Conservation (phyloP, 2,329 filamentous ascomycete genomes). For the Neodidymelliopsis sp. region DNA sequence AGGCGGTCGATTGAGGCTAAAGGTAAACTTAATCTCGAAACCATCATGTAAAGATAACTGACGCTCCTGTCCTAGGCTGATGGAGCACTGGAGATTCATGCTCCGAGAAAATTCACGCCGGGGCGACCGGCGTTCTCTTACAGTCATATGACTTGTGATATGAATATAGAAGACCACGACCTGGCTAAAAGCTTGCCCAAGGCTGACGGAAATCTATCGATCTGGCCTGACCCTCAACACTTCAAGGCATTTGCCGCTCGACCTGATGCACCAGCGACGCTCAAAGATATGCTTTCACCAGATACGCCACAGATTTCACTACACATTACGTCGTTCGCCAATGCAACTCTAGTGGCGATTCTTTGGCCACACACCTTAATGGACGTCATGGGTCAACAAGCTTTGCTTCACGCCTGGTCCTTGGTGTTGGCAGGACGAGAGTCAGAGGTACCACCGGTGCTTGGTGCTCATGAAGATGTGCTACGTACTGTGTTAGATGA, state of each 20-base stretch:
- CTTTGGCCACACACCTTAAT: slow-evolving; percentile 58
- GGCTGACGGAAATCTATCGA: slow-evolving; percentile 3
- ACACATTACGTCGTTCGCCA: slow-evolving; percentile 58
- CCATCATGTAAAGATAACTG: too few relatives aligned
- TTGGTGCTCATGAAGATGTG: slow-evolving; percentile 46
- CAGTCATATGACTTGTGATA: slow-evolving; percentile 45
- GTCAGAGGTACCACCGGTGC: slow-evolving; percentile 46
- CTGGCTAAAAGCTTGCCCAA: slow-evolving; percentile 51
- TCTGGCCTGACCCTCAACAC: slow-evolving; percentile 6
- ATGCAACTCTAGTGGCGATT: slow-evolving; percentile 60
- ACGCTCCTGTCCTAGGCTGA: too few relatives aligned
- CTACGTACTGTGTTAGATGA: slow-evolving; percentile 27
- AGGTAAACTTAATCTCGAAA: slow-evolving; percentile 45
- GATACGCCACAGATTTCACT: slow-evolving; percentile 58
- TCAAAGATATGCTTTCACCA: slow-evolving; percentile 21
- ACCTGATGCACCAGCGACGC: slow-evolving; percentile 17
- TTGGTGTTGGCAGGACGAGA: slow-evolving; percentile 55
- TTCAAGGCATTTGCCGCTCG: slow-evolving; percentile 18
- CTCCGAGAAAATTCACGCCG: slow-evolving; percentile 46
- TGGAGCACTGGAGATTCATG: slow-evolving; percentile 49
- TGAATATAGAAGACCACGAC: slow-evolving; percentile 54
- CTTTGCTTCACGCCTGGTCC: slow-evolving; percentile 57
- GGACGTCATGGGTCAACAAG: slow-evolving; percentile 56
- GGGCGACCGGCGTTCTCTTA: slow-evolving; percentile 53
- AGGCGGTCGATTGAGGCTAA: slow-evolving; percentile 54